Percentiles rank a stretch among this genome's conserved stretches.
Evolutionary conservation across 768 basidiomycete genomes (phyloP).

Genomic region (Termitomyces sp.): DNA sequence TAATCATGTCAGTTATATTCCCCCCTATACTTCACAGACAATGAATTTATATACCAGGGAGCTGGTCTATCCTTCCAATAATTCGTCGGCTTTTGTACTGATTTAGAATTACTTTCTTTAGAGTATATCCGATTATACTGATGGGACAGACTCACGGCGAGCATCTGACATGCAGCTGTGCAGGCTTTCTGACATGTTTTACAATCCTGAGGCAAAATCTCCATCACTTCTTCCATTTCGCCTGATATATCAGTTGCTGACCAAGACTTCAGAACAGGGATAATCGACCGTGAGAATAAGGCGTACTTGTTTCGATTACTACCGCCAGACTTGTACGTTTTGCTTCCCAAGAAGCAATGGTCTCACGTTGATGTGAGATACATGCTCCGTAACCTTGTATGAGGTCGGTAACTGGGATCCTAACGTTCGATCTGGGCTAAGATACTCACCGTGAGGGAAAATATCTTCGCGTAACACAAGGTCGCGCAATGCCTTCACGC

Average conservation of each 20-base stretch:
- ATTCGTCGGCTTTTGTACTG: conserved; percentile 65
- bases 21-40: not conserved
- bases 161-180: conserved; percentile 65
- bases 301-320: conserved; percentile 52
- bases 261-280: conserved; percentile 3
- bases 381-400: conserved; percentile 59
- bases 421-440: not conserved
- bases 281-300: not conserved
- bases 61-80: conserved; percentile 49
- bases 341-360: conserved; percentile 48
- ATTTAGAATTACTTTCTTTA: conserved; percentile 10
- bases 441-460: conserved; percentile 58
- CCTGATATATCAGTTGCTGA: conserved; percentile 63
- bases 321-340: conserved; percentile 41
- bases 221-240: conserved; percentile 57
- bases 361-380: conserved; percentile 42
- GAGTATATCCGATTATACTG: conserved; percentile 3
- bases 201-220: conserved; percentile 44
- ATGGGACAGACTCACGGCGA: conserved; percentile 43
- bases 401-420: conserved; percentile 2
- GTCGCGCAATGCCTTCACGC: conserved; percentile 49
- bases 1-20: not conserved
- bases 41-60: conserved; percentile 22
- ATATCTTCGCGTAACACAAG: conserved; percentile 57
- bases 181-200: conserved; percentile 57